Evolutionary conservation across 1,284 basidiomycete species (phyloP), one percentile per base, ranked within the genome.

Genomic region (Apiotrichum mycotoxinovorans): DNA sequence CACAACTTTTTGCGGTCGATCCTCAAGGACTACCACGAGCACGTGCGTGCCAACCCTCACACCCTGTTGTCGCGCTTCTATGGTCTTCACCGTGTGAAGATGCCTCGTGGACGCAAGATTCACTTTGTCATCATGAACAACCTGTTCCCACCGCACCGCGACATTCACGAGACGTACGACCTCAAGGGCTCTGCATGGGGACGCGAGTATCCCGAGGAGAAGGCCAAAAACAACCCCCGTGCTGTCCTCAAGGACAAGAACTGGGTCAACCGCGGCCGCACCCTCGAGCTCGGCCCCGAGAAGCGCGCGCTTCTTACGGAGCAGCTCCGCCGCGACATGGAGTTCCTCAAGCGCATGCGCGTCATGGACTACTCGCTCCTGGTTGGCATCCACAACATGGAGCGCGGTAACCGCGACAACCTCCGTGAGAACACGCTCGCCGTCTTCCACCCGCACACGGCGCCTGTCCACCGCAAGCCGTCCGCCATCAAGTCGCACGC

Each of bases 121-220:
- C 95, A 98, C 76, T 98, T 98, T 73, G 92, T 98, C 56, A 96
- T 98, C 79, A 98, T 98, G 94, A 98, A 98, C 82, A 98, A 98
- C 75, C 83, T 98, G 44, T 98, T 98, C 80, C 95, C 95, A 0
- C 89, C 95, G 0, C 95, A 98, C 79, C 86, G 91, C 66, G 96
- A 98, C 75, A 84, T 98, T 47, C 95, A 98, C 78, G 95, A 98
- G 80, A 96, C 94, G 34, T 98, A 90, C 74, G 95, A 98, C 75
- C 81, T 98, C 63, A 98, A 98, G 73, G 95, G 95, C 0, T 92
- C 89, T 42, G 91, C 93, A 0, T 86, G 93, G 2, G 93, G 94
- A 0, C 82, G 95, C 27, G 83, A 88, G 74, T 95, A 92, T 64
- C 83, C 91, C 0, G 93, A 95, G 73, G 90, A 90, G 48, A 89